These are phyloP conservation scores for Usnea hakonensis DNA, from an alignment of 495 filamentous ascomycete genomes.

Conservation along the genomic window DNA sequence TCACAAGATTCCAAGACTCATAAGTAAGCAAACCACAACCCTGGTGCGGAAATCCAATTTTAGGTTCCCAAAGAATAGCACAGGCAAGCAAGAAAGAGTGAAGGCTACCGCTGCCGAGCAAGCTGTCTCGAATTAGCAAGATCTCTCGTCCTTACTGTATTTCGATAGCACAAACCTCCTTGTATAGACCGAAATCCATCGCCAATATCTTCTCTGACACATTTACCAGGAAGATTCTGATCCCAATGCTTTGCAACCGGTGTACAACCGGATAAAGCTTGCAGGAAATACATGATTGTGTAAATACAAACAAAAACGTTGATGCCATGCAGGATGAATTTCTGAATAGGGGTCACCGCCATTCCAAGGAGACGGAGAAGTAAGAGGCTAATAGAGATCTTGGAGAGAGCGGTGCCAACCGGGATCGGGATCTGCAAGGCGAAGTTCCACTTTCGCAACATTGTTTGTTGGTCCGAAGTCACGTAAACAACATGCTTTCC, in stretches of 20 bases:
- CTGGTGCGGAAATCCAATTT: not conserved
- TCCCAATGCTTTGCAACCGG: not conserved
- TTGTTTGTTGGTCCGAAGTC: not conserved
- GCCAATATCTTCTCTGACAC: not conserved
- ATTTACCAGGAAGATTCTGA: not conserved
- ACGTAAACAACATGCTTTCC: not conserved
- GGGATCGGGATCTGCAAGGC: not conserved
- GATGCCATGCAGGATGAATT: conserved; percentile 11
- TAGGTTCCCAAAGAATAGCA: conserved; percentile 4
- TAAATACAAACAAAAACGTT: conserved; percentile 10
- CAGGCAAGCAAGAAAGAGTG: not conserved
- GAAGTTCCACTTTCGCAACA: conserved; percentile 5
- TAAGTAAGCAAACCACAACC: conserved; percentile 3
- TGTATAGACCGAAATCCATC: not conserved
- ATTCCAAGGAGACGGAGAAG: conserved; percentile 8
- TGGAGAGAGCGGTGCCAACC: not conserved
- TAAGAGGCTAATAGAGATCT: conserved; percentile 7
- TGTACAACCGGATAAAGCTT: not conserved
- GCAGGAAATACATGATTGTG: not conserved
- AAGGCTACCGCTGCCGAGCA: conserved; percentile 2
- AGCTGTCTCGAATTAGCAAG: not conserved
- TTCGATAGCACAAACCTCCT: not conserved
- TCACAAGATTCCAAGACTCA: conserved; percentile 7
- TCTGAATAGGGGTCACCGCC: not conserved
- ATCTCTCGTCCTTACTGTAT: not conserved